Conservation (phyloP, 2,329 filamentous ascomycete species). For the Neopestalotiopsis sp. region DNA sequence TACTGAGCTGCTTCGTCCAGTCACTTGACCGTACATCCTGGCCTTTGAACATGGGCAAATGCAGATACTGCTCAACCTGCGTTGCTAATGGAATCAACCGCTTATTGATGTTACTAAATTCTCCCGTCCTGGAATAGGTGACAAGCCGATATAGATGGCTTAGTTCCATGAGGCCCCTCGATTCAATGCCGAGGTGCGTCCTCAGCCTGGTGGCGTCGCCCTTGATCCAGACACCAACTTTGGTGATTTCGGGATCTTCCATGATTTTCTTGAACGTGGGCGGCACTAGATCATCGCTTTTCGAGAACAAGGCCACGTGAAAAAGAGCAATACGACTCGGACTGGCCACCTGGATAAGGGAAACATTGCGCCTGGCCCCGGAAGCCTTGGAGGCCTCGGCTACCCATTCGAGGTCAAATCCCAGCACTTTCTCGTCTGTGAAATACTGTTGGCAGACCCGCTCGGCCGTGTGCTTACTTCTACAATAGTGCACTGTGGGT, state of each 20-base stretch:
- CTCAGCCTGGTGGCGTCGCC: slow-evolving; percentile 73
- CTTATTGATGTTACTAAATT: slow-evolving; percentile 67
- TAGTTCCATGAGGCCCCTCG: slow-evolving; percentile 76
- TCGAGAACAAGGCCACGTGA: slow-evolving; percentile 72
- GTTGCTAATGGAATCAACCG: slow-evolving; percentile 67
- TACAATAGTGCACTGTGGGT: slow-evolving; percentile 81
- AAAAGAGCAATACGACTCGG: slow-evolving; percentile 80
- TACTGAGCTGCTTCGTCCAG: slow-evolving; percentile 70
- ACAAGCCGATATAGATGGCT: slow-evolving; percentile 83
- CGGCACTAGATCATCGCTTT: slow-evolving; percentile 65
- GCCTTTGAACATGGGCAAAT: slow-evolving; percentile 78
- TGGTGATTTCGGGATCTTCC: slow-evolving; percentile 71
- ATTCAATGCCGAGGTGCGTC: slow-evolving; percentile 68
- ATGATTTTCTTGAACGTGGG: slow-evolving; percentile 75
- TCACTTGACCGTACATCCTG: slow-evolving; percentile 72
- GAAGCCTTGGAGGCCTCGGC: slow-evolving; percentile 50
- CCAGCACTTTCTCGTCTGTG: slow-evolving; percentile 71
- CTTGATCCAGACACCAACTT: slow-evolving; percentile 78
- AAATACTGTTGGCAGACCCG: slow-evolving; percentile 69
- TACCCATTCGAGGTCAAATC: slow-evolving; percentile 91
- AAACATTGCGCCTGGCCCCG: slow-evolving; percentile 72
- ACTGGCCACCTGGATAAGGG: slow-evolving; percentile 82
- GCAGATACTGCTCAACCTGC: slow-evolving; percentile 74
- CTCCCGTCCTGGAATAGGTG: slow-evolving; percentile 62
- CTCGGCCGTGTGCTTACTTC: slow-evolving; percentile 70